Conservation (phyloP, 2,329 filamentous ascomycete species). For the Diaporthe sp. region DNA sequence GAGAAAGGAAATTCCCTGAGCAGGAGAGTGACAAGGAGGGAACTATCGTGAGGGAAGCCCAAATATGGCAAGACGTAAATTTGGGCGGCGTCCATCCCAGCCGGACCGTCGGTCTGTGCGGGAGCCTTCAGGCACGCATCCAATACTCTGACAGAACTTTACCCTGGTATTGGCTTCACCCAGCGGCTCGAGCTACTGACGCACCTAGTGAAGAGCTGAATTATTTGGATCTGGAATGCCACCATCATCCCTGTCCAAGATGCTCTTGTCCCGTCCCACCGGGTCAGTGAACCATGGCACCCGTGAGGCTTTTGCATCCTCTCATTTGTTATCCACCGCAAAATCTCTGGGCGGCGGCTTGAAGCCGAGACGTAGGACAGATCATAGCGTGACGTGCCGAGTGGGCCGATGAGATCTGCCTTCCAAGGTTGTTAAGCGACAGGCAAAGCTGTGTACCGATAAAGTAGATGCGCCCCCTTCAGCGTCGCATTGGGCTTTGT, state of each 20-base stretch:
- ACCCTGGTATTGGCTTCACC: background rate
- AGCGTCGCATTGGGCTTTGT: background rate
- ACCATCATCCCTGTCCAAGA: background rate
- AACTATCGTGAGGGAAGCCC: background rate
- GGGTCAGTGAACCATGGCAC: background rate
- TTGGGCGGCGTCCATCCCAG: background rate
- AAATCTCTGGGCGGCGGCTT: background rate
- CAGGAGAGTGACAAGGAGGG: background rate
- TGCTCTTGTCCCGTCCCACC: background rate
- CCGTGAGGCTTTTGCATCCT: background rate
- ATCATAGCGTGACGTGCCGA: slow-evolving; percentile 14
- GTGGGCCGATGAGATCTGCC: background rate
- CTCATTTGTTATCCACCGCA: background rate
- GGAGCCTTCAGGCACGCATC: background rate
- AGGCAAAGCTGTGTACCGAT: background rate
- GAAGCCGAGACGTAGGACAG: slow-evolving; percentile 7
- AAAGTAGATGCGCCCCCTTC: background rate
- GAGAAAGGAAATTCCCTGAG: background rate
- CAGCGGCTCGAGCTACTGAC: background rate
- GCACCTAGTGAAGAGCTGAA: background rate
- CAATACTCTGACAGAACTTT: background rate
- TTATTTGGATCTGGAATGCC: background rate
- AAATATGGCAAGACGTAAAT: background rate
- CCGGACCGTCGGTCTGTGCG: slow-evolving; percentile 15
- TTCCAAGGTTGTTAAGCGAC: background rate